Conservation (phyloP, 2,329 filamentous ascomycete genomes). For the Colletotrichum neosansevieriae region DNA sequence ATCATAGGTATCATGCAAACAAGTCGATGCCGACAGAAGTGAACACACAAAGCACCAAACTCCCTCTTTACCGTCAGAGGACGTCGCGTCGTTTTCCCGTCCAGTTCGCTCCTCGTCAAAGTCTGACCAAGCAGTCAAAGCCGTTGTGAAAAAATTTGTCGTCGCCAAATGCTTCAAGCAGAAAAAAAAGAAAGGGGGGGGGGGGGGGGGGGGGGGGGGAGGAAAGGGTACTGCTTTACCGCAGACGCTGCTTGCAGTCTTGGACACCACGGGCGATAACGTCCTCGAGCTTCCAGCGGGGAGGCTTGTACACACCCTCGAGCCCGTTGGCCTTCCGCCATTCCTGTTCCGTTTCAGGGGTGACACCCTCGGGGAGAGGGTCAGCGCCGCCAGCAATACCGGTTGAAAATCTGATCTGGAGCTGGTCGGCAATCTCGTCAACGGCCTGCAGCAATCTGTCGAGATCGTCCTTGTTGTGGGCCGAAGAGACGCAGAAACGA, state of each 20-base stretch:
- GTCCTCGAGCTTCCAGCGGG: constrained; percentile 87
- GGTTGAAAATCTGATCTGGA: constrained; percentile 97
- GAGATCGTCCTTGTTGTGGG: constrained; percentile 98
- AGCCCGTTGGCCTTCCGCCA: constrained; percentile 72
- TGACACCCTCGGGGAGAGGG: constrained; percentile 78
- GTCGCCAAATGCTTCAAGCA: neutral
- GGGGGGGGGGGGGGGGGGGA: no score
- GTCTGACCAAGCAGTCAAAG: constrained; percentile 5
- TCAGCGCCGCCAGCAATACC: constrained; percentile 91
- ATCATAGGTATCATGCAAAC: constrained; percentile 36
- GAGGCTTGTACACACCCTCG: constrained; percentile 79
- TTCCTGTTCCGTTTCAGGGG: constrained; percentile 78
- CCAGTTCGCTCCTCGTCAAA: constrained; percentile 27
- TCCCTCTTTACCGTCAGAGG: constrained; percentile 10
- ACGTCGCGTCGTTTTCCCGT: constrained; percentile 33
- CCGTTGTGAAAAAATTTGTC: constrained; percentile 15
- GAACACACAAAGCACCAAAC: constrained; percentile 26
- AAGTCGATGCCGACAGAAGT: constrained; percentile 37
- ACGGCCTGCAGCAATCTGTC: constrained; percentile 90
- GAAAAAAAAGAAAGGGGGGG: no score
- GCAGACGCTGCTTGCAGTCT: constrained; percentile 79
- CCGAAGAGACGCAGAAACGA: constrained; percentile 94
- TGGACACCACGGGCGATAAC: constrained; percentile 80
- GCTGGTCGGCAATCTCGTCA: constrained; percentile 89
- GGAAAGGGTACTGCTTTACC: constrained; percentile 56